Evolutionary conservation across 805 yeast genomes (phyloP).

Genomic region (Candida schatavii): DNA sequence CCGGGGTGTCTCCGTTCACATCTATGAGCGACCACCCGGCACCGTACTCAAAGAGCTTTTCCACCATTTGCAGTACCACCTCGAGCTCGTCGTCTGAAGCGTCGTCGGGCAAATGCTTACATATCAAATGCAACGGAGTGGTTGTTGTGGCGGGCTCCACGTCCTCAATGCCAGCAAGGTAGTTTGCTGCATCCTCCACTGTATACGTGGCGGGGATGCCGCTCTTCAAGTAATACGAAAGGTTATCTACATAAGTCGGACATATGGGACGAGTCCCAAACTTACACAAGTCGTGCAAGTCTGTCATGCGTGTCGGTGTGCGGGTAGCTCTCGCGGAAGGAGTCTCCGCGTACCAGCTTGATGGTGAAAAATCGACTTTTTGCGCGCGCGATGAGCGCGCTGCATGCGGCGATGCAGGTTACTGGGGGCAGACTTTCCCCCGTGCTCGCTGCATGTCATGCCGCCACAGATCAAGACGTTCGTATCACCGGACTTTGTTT

Average conservation of each 20-base stretch:
- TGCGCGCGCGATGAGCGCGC: no score
- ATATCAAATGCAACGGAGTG: conserved; percentile 74
- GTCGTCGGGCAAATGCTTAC: conserved; percentile 52
- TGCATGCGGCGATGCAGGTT: no score
- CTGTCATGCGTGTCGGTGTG: conserved; percentile 60
- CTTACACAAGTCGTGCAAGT: conserved; percentile 62
- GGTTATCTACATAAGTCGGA: conserved; percentile 38
- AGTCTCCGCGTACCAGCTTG: no score
- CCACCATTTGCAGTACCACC: conserved; percentile 54
- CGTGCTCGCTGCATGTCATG: no score
- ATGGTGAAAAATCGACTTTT: no score
- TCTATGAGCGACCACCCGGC: conserved; percentile 90
- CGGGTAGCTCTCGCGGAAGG: no score
- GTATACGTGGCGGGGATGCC: conserved; percentile 87
- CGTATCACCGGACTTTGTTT: no score
- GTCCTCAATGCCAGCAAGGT: conserved; percentile 38
- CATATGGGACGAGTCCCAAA: conserved; percentile 52
- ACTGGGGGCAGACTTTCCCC: no score
- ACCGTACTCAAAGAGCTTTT: conserved; percentile 72
- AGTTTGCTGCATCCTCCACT: conserved; percentile 68
- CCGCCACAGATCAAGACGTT: no score
- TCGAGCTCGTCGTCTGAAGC: conserved; percentile 38
- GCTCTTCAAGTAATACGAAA: conserved; percentile 47
- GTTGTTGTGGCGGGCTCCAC: conserved; percentile 48
- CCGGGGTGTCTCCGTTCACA: conserved; percentile 73